Evolutionary conservation across 2,329 filamentous ascomycete species (phyloP).

Genomic region (Thielaviopsis euricoi): DNA sequence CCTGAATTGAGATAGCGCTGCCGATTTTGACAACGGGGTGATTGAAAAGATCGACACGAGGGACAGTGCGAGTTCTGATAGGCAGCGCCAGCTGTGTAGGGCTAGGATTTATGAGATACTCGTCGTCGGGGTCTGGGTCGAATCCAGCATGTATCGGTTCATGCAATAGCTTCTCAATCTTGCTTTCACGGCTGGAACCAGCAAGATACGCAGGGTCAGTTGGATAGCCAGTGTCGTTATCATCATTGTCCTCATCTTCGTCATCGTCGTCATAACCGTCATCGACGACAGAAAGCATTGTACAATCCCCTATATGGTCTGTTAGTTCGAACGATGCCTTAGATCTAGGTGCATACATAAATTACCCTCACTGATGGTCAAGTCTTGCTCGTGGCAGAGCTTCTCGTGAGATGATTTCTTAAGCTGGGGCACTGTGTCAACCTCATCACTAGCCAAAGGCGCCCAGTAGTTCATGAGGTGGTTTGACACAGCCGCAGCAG

Average conservation of each 20-base stretch:
- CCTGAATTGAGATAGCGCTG: neutral
- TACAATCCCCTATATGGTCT: neutral
- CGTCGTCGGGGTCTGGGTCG: neutral
- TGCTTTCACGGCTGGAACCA: neutral
- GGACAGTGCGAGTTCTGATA: neutral
- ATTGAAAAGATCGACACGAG: neutral
- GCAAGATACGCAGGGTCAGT: neutral
- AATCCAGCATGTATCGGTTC: neutral
- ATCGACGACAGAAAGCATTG: neutral
- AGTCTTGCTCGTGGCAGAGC: neutral
- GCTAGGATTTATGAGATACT: neutral
- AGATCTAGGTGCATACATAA: neutral
- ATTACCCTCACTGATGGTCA: neutral
- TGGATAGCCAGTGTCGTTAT: neutral
- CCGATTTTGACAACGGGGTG: neutral
- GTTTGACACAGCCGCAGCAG: neutral
- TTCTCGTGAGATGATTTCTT: neutral
- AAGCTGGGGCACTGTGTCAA: neutral
- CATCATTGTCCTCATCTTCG: slow-evolving; percentile 6
- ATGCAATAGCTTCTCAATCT: neutral
- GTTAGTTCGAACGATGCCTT: neutral
- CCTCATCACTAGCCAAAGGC: neutral
- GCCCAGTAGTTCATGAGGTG: neutral
- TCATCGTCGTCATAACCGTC: neutral
- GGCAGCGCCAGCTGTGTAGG: too few species aligned